Evolutionary conservation across 352 stramenopile genomes (phyloP).

Genomic region (Blastocystis sp.): DNA sequence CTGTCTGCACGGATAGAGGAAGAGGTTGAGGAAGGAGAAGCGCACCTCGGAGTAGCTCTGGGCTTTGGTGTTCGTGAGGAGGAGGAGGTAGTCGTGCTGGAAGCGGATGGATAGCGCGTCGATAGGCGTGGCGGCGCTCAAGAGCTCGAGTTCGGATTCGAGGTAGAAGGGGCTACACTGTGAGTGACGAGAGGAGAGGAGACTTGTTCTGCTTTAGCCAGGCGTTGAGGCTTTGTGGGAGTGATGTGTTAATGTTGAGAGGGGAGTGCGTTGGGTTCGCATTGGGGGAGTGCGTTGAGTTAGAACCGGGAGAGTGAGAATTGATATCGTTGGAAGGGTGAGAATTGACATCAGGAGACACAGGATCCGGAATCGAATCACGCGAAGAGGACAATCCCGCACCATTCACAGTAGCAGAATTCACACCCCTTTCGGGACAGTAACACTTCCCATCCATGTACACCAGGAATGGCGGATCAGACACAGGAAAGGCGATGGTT

Average conservation of each 20-base stretch:
- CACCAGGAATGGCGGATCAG: not conserved
- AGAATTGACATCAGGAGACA: too few species aligned
- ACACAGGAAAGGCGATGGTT: not conserved
- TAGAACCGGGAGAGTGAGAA: too few species aligned
- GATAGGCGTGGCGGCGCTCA: not conserved
- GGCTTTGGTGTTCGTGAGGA: not conserved
- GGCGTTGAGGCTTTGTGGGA: not conserved
- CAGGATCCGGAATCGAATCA: too few species aligned
- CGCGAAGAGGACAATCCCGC: too few species aligned
- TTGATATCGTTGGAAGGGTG: too few species aligned
- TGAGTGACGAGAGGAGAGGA: not conserved
- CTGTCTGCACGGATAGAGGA: not conserved
- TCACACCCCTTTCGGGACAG: too few species aligned
- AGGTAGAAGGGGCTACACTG: not conserved
- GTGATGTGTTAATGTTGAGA: not conserved
- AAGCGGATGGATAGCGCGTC: conserved; percentile 35
- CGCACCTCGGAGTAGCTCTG: conserved; percentile 23
- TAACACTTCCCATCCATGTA: conserved; percentile 54
- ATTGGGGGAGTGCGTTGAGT: too few species aligned
- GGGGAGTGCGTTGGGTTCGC: too few species aligned
- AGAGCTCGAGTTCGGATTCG: not conserved
- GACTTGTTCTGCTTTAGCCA: conserved; percentile 40
- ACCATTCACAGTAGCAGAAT: too few species aligned
- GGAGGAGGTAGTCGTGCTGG: conserved; percentile 43
- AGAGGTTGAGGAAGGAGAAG: conserved; percentile 36